Base-by-base conservation (phyloP, 176 grass and related monocot genomes). In the Rhynchospora tenuis region DNA sequence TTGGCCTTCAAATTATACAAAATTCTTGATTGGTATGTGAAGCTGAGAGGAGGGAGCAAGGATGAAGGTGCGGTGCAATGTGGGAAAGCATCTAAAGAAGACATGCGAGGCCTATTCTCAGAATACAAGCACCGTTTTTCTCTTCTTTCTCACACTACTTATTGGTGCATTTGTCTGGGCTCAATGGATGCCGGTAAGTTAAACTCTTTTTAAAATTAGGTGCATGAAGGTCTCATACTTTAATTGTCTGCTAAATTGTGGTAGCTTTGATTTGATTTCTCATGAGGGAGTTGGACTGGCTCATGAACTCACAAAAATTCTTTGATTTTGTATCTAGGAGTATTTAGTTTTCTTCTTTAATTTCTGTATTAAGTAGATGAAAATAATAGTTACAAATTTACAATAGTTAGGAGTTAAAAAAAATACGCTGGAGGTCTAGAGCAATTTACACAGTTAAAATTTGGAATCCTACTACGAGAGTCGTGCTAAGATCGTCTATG, bases 111-210 rank as follows among this genome's bases (percentile, higher is more conserved):
- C 27, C 15, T 47, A 58, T 31, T 90, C 66, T 9, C 64, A 77
- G 20, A 70, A 51, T 11, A 56, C 78, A 11, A 85, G 64, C 60
- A 84, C 81, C 38, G 75, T 90, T 33, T 38, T 79, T 52, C 22
- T 85, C 81, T 86, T 90, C 88, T 77, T 88, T 70, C 60, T 61
- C 15, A 75, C 74, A 3, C 47, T 85, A 11, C 63, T 93, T 67
- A 55, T 87, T 19, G 89, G 89, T 81, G 91, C 89, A 64, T 16
- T 90, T 44, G 60, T 84, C 54, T 86, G 73, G n/a, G 79, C 44
- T 42, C 65, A 9, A 73, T 93, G 86, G 88, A 80, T 90, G 43
- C 58, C 80, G 2, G 59, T 71, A 82, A 86, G 79, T 47, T 17
- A 44, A 48, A 3, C 11, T 73, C 51, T 56, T 70, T 33, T 70